Evolutionary conservation across 2,329 filamentous ascomycete genomes (phyloP), one percentile per base, ranked within the genome.

Genomic region (Penicillium sp.): DNA sequence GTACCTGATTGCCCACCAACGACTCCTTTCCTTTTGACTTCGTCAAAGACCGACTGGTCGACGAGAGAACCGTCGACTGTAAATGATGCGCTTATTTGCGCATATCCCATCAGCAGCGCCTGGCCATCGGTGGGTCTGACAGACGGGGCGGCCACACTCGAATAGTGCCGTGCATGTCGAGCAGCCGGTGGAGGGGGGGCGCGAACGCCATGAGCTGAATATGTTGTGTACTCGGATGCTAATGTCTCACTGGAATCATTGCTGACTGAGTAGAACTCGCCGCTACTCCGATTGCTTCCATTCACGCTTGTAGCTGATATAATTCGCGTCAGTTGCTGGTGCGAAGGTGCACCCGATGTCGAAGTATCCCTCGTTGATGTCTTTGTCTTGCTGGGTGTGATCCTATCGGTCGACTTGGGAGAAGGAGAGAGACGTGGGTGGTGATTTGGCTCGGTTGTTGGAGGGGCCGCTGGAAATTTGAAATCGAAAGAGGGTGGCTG

Each of bases 81-180:
- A 63, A 99, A 99, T 0, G 89, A 92, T 4, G 94, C 94, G 71
- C 90, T 89, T 2, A 97, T 84, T 64, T 99, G 94, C 2, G 90
- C 93, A 72, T 95, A 99, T 0, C 92, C 94, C 94, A 99, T 99
- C 85, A 99, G 95, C 49, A 99, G 76, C 1, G 87, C 86, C 69
- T 97, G 92, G 48, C 58, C 61, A 42, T 65, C 62, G 16, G 56
- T 48, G 7, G 54, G 28, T 26, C 56, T 64, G 12, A 53, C 12
- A 6, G 57, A 42, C 49, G 56, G 18, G 68, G 49, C 57, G 16
- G 71, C 54, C 42, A 76, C 59, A 52, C 71, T 74, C 41, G 81
- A 82, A 47, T 71, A 68, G 60, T 77, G 73, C 46, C 79, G 71
- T 42, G 57, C 63, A 58, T 75, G 72, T 26, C 71, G 68, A 47